These are phyloP conservation scores for Diaporthe sp. DNA, from an alignment of 2,329 filamentous ascomycete genomes.

Conservation along the genomic window DNA sequence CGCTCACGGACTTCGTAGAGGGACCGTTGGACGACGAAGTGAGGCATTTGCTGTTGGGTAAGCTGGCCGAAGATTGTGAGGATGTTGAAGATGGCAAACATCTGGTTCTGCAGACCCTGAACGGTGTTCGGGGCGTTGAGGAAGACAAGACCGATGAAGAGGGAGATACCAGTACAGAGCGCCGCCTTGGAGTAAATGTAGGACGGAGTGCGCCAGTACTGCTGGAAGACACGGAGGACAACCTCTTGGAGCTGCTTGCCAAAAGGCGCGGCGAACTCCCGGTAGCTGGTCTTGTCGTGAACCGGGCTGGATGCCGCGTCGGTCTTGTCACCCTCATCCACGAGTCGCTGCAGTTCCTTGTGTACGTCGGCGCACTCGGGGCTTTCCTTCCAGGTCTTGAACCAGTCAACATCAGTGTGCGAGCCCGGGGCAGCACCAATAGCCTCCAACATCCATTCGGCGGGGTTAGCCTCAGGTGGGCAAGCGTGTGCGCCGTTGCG, in stretches of 20 bases:
- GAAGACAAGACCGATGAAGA: constrained; percentile 80
- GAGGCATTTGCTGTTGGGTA: constrained; percentile 77
- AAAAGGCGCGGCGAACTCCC: constrained; percentile 81
- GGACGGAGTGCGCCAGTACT: constrained; percentile 79
- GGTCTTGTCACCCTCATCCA: constrained; percentile 50
- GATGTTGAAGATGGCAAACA: constrained; percentile 79
- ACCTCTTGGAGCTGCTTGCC: constrained; percentile 70
- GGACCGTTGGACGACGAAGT: constrained; percentile 76
- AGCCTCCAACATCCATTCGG: constrained; percentile 81
- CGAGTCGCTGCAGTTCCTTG: constrained; percentile 68
- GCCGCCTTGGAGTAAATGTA: constrained; percentile 79
- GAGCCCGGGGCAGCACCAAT: constrained; percentile 75
- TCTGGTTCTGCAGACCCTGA: constrained; percentile 78
- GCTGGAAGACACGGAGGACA: constrained; percentile 73
- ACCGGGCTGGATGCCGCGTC: constrained; percentile 42
- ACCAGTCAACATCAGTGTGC: constrained; percentile 74
- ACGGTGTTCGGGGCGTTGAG: constrained; percentile 70
- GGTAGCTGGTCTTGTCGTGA: constrained; percentile 56
- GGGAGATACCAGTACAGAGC: constrained; percentile 64
- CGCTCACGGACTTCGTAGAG: constrained; percentile 79
- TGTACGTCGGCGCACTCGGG: constrained; percentile 68
- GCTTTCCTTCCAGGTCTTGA: constrained; percentile 70
- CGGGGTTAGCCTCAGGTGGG: constrained; percentile 79
- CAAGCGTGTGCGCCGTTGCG: constrained; percentile 76
- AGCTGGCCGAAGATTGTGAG: constrained; percentile 77